Evolutionary conservation across 768 basidiomycete species (phyloP).

Genomic region (Mycena polygramma): DNA sequence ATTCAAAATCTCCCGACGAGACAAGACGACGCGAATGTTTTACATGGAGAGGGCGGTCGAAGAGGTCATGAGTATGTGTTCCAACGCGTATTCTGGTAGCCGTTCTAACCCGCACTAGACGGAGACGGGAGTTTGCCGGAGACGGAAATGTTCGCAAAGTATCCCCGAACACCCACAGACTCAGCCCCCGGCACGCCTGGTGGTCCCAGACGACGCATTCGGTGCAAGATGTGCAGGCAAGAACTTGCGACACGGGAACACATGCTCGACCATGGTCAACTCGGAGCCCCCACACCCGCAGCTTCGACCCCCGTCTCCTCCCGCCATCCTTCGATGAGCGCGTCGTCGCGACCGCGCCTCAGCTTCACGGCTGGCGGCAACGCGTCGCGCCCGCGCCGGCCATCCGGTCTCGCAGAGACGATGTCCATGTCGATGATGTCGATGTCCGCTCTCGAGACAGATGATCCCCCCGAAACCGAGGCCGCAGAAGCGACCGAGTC

Average conservation of each 20-base stretch:
- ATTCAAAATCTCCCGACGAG: slow-evolving; percentile 73
- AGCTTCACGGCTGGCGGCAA: slow-evolving; percentile 21
- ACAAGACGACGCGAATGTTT: slow-evolving; percentile 83
- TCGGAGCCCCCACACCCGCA: slow-evolving; percentile 76
- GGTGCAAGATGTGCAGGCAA: slow-evolving; percentile 94
- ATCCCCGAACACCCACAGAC: slow-evolving; percentile 74
- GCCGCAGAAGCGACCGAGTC: slow-evolving; percentile 13
- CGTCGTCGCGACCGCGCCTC: slow-evolving; percentile 42
- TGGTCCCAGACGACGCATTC: slow-evolving; percentile 69
- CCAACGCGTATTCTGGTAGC: slow-evolving; percentile 3
- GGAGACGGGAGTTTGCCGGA: slow-evolving; percentile 77
- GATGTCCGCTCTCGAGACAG: slow-evolving; percentile 55
- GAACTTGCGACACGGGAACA: slow-evolving; percentile 93
- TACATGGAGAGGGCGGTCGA: slow-evolving; percentile 83
- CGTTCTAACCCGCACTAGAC: slow-evolving; percentile 56
- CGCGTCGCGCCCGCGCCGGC: slow-evolving; percentile 47
- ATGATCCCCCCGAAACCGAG: slow-evolving; percentile 38
- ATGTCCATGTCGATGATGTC: slow-evolving; percentile 56
- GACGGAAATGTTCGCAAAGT: slow-evolving; percentile 83
- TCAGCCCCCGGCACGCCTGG: slow-evolving; percentile 71
- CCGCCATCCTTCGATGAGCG: slow-evolving; percentile 47
- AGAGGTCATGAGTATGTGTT: slow-evolving; percentile 81
- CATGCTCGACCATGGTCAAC: slow-evolving; percentile 91
- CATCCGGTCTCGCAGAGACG: slow-evolving; percentile 50
- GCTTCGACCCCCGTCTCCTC: slow-evolving; percentile 62